Percentiles rank a stretch among this genome's conserved stretches.
These are phyloP conservation scores for Stemphylium lycopersici DNA, from an alignment of 2,329 filamentous ascomycete species.

Conservation along the genomic window DNA sequence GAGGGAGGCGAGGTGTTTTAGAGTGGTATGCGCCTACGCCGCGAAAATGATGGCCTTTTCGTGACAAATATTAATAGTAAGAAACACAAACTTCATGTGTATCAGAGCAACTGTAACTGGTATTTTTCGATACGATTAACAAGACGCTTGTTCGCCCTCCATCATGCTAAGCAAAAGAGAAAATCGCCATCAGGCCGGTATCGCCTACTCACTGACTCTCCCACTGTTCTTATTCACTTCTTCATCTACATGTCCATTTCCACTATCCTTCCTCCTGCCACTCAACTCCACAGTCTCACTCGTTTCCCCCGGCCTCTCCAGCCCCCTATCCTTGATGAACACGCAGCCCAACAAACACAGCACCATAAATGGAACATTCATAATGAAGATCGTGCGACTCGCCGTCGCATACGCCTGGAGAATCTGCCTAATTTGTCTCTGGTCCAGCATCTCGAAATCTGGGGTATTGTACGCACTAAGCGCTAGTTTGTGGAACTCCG, in stretches of 20 bases:
- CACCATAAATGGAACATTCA: conserved; percentile 62
- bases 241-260: background rate
- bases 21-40: no score
- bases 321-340: conserved; percentile 57
- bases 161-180: no score
- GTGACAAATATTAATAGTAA: no score
- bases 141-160: no score
- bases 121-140: no score
- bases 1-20: background rate
- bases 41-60: no score
- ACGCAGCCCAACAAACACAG: conserved; percentile 58
- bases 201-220: background rate
- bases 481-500: conserved; percentile 15
- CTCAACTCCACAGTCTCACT: background rate
- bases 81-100: no score
- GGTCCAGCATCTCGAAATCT: conserved; percentile 14
- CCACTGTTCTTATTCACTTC: background rate
- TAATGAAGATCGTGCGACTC: conserved; percentile 62
- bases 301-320: conserved; percentile 44
- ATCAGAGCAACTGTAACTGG: no score
- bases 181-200: no score
- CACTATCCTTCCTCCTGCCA: background rate
- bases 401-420: conserved; percentile 60
- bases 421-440: conserved; percentile 42
- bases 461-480: conserved; percentile 19